These are phyloP conservation scores for Termitomyces bulborhizus DNA, from an alignment of 768 basidiomycete species.

Conservation along the genomic window DNA sequence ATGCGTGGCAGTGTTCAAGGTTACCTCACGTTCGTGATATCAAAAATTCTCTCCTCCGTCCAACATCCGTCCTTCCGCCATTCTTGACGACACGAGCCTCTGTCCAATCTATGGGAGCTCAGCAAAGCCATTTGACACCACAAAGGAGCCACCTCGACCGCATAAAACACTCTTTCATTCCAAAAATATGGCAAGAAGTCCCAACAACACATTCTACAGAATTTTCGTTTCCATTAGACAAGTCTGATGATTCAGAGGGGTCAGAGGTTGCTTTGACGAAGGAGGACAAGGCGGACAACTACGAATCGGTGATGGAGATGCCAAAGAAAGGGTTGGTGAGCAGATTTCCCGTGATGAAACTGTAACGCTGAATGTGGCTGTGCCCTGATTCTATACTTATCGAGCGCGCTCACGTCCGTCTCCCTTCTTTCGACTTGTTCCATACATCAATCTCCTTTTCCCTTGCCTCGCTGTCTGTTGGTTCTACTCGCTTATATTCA, in stretches of 20 bases:
- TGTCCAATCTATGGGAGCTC: slow-evolving; percentile 22
- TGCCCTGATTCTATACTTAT: slow-evolving; percentile 10
- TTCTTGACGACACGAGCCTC: neutral
- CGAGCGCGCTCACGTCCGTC: slow-evolving; percentile 3
- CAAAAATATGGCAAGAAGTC: slow-evolving; percentile 8
- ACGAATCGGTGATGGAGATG: neutral
- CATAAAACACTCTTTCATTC: slow-evolving; percentile 11
- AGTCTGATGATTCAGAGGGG: neutral
- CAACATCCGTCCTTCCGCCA: neutral
- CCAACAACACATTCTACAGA: neutral
- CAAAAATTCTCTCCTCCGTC: neutral
- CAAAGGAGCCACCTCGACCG: slow-evolving; percentile 16
- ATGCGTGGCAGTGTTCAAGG: slow-evolving; percentile 5
- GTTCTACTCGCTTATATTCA: neutral
- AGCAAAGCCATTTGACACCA: slow-evolving; percentile 21
- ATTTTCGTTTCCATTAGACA: neutral
- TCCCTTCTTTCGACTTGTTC: neutral
- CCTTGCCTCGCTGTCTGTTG: neutral
- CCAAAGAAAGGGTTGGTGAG: slow-evolving; percentile 4
- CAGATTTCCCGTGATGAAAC: slow-evolving; percentile 1
- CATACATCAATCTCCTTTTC: neutral
- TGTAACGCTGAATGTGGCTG: slow-evolving; percentile 11
- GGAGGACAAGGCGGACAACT: neutral
- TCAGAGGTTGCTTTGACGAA: neutral
- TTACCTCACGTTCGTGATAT: neutral